Evolutionary conservation across 139 green algal genomes (phyloP).

Genomic region (Tetradesmus lagerheimii): DNA sequence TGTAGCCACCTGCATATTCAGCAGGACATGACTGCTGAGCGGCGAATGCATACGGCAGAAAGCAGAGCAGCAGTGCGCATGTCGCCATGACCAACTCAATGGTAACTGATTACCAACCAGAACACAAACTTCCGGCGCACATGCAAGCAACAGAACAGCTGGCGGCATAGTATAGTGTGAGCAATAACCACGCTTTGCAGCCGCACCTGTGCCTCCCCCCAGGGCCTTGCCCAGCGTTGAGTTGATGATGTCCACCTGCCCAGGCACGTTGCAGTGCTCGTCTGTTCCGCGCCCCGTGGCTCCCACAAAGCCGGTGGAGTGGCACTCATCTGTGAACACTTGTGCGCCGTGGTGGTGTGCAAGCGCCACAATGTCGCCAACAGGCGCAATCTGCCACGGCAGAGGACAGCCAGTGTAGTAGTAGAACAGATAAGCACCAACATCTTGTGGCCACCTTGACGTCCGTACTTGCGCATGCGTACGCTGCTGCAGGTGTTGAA

Average conservation of each 20-base stretch:
- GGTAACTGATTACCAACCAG: not conserved
- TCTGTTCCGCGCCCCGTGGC: slow-evolving; percentile 70
- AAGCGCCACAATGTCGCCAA: slow-evolving; percentile 65
- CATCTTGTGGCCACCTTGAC: too few relatives aligned
- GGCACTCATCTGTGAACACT: slow-evolving; percentile 69
- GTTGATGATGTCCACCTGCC: slow-evolving; percentile 80
- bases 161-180: too few relatives aligned
- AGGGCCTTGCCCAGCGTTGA: slow-evolving; percentile 82
- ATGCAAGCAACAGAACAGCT: too few relatives aligned
- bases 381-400: slow-evolving; percentile 53
- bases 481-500: too few relatives aligned
- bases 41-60: not conserved
- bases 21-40: not conserved
- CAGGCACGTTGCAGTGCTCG: slow-evolving; percentile 65
- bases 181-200: too few relatives aligned
- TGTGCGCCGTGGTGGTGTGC: slow-evolving; percentile 62
- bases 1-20: slow-evolving; percentile 65
- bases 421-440: too few relatives aligned
- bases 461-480: too few relatives aligned
- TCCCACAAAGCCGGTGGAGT: slow-evolving; percentile 77
- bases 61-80: not conserved
- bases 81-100: not conserved
- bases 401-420: not conserved
- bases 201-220: slow-evolving; percentile 65
- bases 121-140: not conserved